Conservation (phyloP, 495 filamentous ascomycete genomes). For the Daldinia vernicosa region DNA sequence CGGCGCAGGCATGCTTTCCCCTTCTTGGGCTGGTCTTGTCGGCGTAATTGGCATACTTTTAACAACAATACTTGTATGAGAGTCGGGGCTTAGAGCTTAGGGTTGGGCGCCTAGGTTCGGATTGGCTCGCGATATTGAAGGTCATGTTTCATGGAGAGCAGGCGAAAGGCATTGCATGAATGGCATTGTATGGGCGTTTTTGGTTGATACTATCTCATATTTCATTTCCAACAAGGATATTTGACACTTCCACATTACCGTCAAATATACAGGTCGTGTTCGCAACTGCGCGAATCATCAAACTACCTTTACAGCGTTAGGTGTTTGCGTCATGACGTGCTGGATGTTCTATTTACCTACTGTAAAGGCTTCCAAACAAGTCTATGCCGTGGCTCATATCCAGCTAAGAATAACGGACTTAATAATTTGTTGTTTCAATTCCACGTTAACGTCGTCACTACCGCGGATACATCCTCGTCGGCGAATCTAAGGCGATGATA, state of each 20-base stretch:
- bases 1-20: conserved; percentile 21
- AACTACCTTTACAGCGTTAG: conserved; percentile 12
- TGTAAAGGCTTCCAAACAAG: background rate
- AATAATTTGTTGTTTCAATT: background rate
- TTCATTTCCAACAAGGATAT: conserved; percentile 12
- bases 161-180: conserved; percentile 10
- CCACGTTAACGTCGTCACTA: too few species aligned
- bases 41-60: conserved; percentile 25
- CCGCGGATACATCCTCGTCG: background rate
- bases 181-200: conserved; percentile 37
- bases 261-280: conserved; percentile 5
- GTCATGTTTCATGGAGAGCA: conserved; percentile 19
- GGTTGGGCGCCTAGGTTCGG: conserved; percentile 19
- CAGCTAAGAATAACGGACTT: background rate
- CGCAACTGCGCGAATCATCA: conserved; percentile 1
- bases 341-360: conserved; percentile 12
- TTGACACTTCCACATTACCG: background rate
- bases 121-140: conserved; percentile 5
- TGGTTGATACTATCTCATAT: conserved; percentile 22
- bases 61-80: background rate
- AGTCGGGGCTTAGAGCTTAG: conserved; percentile 1
- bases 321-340: background rate
- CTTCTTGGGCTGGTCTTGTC: conserved; percentile 33
- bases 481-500: background rate
- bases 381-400: background rate